Conservation (phyloP, 306 rosid species). For the Corylus heterophylla region DNA sequence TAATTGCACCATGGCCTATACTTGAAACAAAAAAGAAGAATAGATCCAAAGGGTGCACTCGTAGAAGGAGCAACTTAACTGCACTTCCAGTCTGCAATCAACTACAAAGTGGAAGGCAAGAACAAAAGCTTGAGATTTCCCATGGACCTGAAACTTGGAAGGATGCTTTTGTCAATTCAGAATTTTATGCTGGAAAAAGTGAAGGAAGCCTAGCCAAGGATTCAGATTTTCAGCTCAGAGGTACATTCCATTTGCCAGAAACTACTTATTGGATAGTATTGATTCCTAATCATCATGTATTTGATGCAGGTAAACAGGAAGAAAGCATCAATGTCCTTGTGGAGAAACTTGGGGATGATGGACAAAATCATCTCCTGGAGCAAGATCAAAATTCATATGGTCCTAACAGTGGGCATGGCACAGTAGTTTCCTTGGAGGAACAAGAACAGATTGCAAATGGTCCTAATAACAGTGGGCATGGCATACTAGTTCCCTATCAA, state of each 20-base stretch:
- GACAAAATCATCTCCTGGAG: slow-evolving; percentile 1
- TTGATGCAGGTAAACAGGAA: slow-evolving; percentile 7
- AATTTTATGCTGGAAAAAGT: not conserved
- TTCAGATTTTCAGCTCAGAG: not conserved
- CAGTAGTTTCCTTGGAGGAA: not conserved
- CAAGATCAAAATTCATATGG: not conserved
- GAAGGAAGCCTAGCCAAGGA: not conserved
- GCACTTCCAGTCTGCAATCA: not conserved
- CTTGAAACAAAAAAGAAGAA: not conserved
- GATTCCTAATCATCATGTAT: not conserved
- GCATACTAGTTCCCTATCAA: not conserved
- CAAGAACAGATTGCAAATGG: not conserved
- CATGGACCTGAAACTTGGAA: not conserved
- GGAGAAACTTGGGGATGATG: not conserved
- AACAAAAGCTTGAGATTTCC: slow-evolving; percentile 1
- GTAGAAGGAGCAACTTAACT: not conserved
- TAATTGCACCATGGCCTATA: not conserved
- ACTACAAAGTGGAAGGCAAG: not conserved
- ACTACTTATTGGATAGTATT: not conserved
- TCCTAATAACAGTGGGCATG: not conserved
- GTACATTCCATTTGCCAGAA: not conserved
- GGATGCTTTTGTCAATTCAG: not conserved
- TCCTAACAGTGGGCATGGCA: not conserved
- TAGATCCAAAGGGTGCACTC: slow-evolving; percentile 23
- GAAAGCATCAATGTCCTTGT: not conserved